These are phyloP conservation scores for Exophiala sp. DNA, from an alignment of 2,329 filamentous ascomycete genomes.

Conservation along the genomic window DNA sequence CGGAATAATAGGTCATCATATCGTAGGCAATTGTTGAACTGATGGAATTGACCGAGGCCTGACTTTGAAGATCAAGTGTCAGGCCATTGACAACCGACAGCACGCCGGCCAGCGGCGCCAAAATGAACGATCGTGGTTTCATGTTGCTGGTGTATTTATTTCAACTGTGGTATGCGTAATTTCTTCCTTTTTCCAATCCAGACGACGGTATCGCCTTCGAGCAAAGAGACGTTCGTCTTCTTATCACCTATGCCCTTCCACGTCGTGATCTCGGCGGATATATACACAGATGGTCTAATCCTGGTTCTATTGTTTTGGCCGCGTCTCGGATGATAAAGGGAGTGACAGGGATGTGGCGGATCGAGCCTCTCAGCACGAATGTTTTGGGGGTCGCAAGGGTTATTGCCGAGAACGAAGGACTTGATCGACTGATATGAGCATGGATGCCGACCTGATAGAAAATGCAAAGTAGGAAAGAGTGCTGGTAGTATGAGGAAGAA, in stretches of 20 bases:
- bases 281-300: too few species aligned
- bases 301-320: background rate
- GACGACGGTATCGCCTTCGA: too few species aligned
- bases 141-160: background rate
- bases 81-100: constrained; percentile 15
- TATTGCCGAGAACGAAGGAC: background rate
- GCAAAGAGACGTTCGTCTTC: too few species aligned
- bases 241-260: too few species aligned
- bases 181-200: too few species aligned
- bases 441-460: background rate
- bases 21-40: constrained; percentile 34
- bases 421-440: background rate
- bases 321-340: background rate
- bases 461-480: background rate
- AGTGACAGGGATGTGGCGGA: background rate
- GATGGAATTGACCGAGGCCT: constrained; percentile 34
- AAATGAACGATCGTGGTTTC: constrained; percentile 15
- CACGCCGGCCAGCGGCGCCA: constrained; percentile 25
- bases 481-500: background rate
- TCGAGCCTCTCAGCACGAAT: background rate
- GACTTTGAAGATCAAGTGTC: constrained; percentile 23
- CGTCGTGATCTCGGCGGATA: too few species aligned
- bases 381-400: background rate
- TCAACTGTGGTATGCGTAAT: background rate
- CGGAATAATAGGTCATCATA: constrained; percentile 36